Conservation (phyloP, 257 asterid genomes). For the Nicotiana sylvestris region DNA sequence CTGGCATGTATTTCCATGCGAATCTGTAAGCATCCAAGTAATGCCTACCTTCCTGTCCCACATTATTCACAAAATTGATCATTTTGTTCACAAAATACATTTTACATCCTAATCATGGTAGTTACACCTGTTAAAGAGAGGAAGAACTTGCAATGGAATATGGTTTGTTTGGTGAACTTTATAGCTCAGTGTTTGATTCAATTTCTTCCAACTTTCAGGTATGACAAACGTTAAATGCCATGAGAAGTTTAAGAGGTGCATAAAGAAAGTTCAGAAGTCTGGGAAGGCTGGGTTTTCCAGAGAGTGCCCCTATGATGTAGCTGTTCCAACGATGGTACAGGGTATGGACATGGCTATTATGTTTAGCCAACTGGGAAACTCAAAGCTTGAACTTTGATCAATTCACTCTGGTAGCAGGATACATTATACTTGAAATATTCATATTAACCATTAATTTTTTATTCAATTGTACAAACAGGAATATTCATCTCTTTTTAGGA, state of each 20-base stretch:
- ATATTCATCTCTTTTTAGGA: conserved; percentile 3
- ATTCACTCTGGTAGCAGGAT: background rate
- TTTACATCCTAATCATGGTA: background rate
- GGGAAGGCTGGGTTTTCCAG: conserved; percentile 75
- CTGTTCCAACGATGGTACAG: conserved; percentile 77
- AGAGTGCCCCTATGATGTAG: conserved; percentile 59
- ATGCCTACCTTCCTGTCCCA: background rate
- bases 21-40: background rate
- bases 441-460: background rate
- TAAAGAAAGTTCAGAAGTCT: conserved; percentile 64
- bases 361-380: conserved; percentile 63
- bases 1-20: background rate
- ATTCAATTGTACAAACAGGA: background rate
- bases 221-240: conserved; percentile 71
- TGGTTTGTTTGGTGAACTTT: background rate
- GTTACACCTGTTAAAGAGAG: conserved; percentile 3
- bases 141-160: background rate
- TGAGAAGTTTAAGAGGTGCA: conserved; percentile 78
- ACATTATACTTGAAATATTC: background rate
- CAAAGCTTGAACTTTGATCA: conserved; percentile 51
- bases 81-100: background rate
- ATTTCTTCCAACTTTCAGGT: conserved; percentile 37
- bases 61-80: background rate
- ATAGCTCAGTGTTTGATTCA: background rate
- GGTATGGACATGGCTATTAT: conserved; percentile 90